These are phyloP conservation scores for Cryphonectria nitschkei DNA, from an alignment of 2,329 filamentous ascomycete genomes.

Conservation along the genomic window DNA sequence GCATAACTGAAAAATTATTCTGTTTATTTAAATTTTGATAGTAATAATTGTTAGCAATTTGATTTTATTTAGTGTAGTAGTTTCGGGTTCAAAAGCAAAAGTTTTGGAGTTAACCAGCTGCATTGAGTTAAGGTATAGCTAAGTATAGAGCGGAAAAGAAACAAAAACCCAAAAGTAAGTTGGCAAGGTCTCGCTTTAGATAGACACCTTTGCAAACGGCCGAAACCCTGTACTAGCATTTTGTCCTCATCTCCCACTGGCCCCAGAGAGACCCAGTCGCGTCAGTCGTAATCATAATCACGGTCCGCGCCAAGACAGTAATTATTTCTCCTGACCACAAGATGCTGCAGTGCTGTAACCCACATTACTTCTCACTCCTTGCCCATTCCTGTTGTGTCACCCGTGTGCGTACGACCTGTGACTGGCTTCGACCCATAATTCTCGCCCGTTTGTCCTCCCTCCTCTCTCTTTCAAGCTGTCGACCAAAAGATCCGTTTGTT, in stretches of 20 bases:
- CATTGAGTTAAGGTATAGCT: not conserved
- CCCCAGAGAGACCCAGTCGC: not conserved
- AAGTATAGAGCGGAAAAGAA: no score
- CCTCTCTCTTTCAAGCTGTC: not conserved
- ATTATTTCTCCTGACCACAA: not conserved
- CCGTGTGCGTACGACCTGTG: not conserved
- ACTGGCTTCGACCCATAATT: not conserved
- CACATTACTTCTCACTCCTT: not conserved
- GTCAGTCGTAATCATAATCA: not conserved
- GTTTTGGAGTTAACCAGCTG: no score
- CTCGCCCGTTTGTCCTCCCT: not conserved
- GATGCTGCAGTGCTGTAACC: not conserved
- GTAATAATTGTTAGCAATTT: no score
- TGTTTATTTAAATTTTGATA: no score
- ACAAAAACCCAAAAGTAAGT: not conserved
- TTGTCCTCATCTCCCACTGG: not conserved
- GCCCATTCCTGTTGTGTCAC: not conserved
- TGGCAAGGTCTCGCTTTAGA: no score
- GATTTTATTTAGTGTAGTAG: no score
- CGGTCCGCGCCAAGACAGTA: not conserved
- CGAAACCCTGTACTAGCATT: not conserved
- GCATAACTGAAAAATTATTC: no score
- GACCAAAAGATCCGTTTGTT: not conserved
- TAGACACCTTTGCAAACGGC: not conserved
- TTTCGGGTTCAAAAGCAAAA: no score